Base-by-base conservation (phyloP, 495 filamentous ascomycete genomes). In the Daldinia decipiens region DNA sequence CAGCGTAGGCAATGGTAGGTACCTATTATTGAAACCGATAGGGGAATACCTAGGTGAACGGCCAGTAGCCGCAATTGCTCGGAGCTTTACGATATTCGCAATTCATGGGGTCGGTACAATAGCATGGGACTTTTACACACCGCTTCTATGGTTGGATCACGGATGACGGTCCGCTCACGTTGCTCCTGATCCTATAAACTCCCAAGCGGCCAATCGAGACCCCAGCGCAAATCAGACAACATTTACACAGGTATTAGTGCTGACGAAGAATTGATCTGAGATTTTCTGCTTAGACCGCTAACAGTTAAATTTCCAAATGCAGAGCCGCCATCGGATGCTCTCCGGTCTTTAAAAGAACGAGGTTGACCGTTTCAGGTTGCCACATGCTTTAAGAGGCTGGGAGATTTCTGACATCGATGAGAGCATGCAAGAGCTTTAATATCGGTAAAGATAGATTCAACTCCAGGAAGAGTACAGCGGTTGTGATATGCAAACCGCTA, bases 161-260 rank as follows among this genome's bases (percentile, higher is more conserved):
- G 50, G 61, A 59, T 62, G 27, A 39, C 53, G 50, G 55, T 21
- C 67, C 56, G 47, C 34, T 65, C 21, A 26, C 61, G 5, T 59
- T 45, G 17, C 31, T 60, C 27, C 29, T 32, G 29, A 32, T 32
- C 29, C 29, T 32, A 7, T 7, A 32, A 32, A 13, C 31, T 60
- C 21, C 12, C 13, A 62, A 56, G 24, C 63, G 19, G 31, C 68
- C 63, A 67, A 36, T 65, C 32, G 61, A 54, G 27, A 2, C 26
- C 47, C 27, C 53, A 27, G 52, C 36, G 54, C 59, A 56, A 67
- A 59, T 57, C 47, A 34, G 19, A 51, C 58, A 43, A 53, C 47
- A 43, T 54, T 21, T 38, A 50, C n/a, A 57, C n/a, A n/a, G n/a
- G n/a, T 57, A 3, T 63, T 68, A 73, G 65, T 73, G 65, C 70